Evolutionary conservation across 768 basidiomycete species (phyloP).

Genomic region (Clavaria fumosa): DNA sequence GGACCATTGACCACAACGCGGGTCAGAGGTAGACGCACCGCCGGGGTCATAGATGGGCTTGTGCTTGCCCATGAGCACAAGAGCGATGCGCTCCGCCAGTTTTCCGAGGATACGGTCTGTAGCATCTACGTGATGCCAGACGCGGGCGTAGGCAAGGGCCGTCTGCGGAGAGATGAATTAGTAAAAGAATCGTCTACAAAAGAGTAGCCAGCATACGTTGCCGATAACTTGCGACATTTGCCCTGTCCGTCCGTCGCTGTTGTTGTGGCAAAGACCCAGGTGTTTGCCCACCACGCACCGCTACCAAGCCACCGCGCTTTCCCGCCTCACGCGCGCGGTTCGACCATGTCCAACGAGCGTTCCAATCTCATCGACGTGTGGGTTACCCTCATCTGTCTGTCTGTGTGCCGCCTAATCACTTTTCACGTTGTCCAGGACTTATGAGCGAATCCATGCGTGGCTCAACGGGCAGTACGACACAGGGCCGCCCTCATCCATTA

Average conservation of each 20-base stretch:
- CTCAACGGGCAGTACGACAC: no score
- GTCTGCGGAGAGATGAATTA: conserved; percentile 39
- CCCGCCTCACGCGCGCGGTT: no score
- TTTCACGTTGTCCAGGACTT: conserved; percentile 31
- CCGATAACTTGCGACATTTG: conserved; percentile 78
- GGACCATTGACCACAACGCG: no score
- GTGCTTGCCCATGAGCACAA: conserved; percentile 97
- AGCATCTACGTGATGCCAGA: conserved; percentile 94
- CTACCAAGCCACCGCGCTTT: no score
- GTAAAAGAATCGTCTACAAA: neutral
- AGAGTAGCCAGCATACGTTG: conserved; percentile 37
- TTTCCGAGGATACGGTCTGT: conserved; percentile 86
- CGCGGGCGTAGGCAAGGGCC: conserved; percentile 84
- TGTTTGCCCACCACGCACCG: no score
- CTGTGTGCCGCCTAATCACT: neutral
- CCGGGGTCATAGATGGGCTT: conserved; percentile 93
- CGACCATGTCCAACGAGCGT: conserved; percentile 22
- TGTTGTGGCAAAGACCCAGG: no score
- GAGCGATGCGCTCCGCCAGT: conserved; percentile 85
- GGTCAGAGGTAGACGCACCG: conserved; percentile 32
- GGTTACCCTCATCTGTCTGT: conserved; percentile 13
- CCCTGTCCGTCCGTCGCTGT: no score
- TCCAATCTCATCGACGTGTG: conserved; percentile 64
- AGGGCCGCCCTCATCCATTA: no score
- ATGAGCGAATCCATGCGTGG: conserved; percentile 43